A percentile compares a stretch with the other conserved stretches of the same genome.
Evolutionary conservation across 768 basidiomycete species (phyloP).

Genomic region (Calocybe cyanea): DNA sequence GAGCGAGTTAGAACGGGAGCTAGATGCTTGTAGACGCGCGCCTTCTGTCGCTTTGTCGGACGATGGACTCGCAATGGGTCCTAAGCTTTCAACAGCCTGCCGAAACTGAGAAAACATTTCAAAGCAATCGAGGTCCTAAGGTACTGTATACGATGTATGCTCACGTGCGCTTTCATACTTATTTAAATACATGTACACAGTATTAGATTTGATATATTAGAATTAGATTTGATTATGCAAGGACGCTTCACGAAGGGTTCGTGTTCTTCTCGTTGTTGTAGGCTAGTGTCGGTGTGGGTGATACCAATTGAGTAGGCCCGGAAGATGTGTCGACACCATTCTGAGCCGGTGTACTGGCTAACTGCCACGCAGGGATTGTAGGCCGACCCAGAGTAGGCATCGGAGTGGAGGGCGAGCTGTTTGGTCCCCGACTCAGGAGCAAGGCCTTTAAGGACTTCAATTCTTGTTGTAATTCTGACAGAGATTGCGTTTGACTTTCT

Average conservation of each 20-base stretch:
- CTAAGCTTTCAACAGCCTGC: constrained; percentile 69
- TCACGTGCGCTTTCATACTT: constrained; percentile 4
- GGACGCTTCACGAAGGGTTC: constrained; percentile 19
- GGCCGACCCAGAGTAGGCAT: constrained; percentile 55
- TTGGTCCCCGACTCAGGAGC: constrained; percentile 68
- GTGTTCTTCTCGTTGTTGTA: constrained; percentile 64
- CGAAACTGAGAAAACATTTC: constrained; percentile 74
- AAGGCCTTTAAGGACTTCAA: constrained; percentile 92
- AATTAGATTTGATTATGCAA: constrained; percentile 3
- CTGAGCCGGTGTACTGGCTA: constrained; percentile 40
- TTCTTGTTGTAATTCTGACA: constrained; percentile 88
- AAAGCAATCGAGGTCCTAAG: constrained; percentile 1
- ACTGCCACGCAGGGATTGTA: constrained; percentile 89
- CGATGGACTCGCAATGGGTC: constrained; percentile 42
- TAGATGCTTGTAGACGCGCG: constrained; percentile 15
- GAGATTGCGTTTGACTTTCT: constrained; percentile 75
- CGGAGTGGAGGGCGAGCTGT: constrained; percentile 46
- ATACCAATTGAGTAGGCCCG: constrained; percentile 8
- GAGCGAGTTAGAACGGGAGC: constrained; percentile 34
- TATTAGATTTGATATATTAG: not conserved
- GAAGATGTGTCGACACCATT: constrained; percentile 11
- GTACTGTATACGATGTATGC: not conserved
- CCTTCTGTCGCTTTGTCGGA: constrained; percentile 24
- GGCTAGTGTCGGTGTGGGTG: constrained; percentile 13
- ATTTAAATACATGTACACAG: not conserved